A percentile compares a stretch with the other conserved stretches of the same genome.
phyloP scores from a whole-genome alignment of 2,329 filamentous ascomycete genomes.

The Xylariaceae sp. region DNA sequence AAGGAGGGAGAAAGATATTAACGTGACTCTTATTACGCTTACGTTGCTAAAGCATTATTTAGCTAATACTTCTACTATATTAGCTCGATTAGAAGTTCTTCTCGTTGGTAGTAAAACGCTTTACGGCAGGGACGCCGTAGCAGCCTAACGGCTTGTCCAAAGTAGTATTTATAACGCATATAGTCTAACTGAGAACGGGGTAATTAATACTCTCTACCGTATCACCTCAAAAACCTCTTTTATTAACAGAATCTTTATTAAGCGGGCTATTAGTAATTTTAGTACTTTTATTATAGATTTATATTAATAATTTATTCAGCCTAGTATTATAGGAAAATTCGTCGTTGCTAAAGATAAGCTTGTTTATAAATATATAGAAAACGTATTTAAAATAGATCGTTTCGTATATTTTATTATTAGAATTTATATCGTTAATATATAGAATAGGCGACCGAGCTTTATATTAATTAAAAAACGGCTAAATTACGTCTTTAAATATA shows the following conservation, averaged over 20 bases:
- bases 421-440: conserved; percentile 4
- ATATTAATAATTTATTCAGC: conserved; percentile 2
- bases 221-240: conserved; percentile 5
- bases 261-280: conserved; percentile 8
- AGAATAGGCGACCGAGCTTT: conserved; percentile 5
- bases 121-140: conserved; percentile 7
- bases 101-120: conserved; percentile 8
- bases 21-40: conserved; percentile 4
- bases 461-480: neutral
- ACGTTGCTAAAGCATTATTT: conserved; percentile 10
- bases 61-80: neutral
- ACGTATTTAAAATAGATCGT: neutral
- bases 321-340: conserved; percentile 9
- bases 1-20: conserved; percentile 4
- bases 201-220: conserved; percentile 5
- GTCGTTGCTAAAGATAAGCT: conserved; percentile 7
- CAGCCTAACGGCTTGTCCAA: conserved; percentile 5
- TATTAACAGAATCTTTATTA: conserved; percentile 7
- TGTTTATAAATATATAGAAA: conserved; percentile 5
- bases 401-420: conserved; percentile 5
- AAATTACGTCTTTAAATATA: conserved; percentile 8
- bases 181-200: conserved; percentile 10
- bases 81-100: conserved; percentile 3
- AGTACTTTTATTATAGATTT: conserved; percentile 7
- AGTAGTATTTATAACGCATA: conserved; percentile 5